Percentiles rank a stretch among this genome's conserved stretches.
phyloP scores from a whole-genome alignment of 371 early-diverging fungal genomes.

The Apophysomyces elegans region DNA sequence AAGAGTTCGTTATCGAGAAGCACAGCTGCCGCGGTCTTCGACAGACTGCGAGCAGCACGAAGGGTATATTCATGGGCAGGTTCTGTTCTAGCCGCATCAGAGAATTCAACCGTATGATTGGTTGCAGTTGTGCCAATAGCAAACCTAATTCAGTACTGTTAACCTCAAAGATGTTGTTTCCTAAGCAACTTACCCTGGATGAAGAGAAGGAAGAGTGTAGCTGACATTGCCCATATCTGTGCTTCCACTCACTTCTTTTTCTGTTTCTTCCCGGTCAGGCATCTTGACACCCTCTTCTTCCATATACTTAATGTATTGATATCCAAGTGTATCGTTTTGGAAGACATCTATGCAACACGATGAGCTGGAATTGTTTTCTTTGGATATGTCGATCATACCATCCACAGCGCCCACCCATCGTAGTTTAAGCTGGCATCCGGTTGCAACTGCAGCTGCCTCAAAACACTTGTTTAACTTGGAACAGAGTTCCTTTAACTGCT shows the following conservation, averaged over 20 bases:
- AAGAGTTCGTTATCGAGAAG: conserved; percentile 32
- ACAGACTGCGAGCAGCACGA: conserved; percentile 48
- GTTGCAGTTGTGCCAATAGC: conserved; percentile 35
- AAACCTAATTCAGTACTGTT: conserved; percentile 20
- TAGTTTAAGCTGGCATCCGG: conserved; percentile 66
- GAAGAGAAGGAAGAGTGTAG: conserved; percentile 43
- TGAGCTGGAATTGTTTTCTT: neutral
- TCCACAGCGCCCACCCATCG: conserved; percentile 88
- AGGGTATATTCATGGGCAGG: conserved; percentile 67
- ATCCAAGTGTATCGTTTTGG: conserved; percentile 60
- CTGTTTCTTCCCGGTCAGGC: conserved; percentile 39
- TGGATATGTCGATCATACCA: conserved; percentile 39
- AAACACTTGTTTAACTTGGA: conserved; percentile 51
- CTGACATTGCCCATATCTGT: conserved; percentile 82
- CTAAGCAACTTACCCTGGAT: conserved; percentile 29
- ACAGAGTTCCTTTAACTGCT: conserved; percentile 46
- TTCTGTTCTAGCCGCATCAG: conserved; percentile 59
- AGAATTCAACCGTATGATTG: conserved; percentile 68
- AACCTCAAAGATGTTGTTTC: too few species aligned
- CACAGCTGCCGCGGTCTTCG: conserved; percentile 43
- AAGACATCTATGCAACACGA: conserved; percentile 42
- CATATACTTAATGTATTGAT: conserved; percentile 60
- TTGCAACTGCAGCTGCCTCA: conserved; percentile 63
- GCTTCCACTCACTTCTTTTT: conserved; percentile 46
- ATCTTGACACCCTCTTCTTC: conserved; percentile 43